Conservation (phyloP, 2,329 filamentous ascomycete genomes). For the Verruconis gallopava region DNA sequence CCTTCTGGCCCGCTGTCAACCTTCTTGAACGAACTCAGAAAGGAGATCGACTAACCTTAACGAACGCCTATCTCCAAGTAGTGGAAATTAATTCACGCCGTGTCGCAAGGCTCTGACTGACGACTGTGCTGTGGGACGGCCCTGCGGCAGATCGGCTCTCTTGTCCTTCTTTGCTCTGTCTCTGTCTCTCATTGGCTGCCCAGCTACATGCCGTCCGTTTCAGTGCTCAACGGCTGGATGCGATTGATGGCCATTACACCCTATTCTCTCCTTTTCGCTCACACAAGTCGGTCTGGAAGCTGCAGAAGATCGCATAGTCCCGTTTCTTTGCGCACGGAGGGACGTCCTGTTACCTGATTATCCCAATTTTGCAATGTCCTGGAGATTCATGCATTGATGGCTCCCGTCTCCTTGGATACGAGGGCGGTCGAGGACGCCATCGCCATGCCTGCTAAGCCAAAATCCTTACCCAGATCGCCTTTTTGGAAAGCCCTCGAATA, state of each 20-base stretch:
- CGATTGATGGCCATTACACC: background rate
- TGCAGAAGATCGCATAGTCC: background rate
- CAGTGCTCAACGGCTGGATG: background rate
- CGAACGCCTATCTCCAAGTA: too few relatives aligned
- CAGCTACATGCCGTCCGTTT: background rate
- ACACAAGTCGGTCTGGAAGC: background rate
- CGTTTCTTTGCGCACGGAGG: too few relatives aligned
- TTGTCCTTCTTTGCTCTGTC: background rate
- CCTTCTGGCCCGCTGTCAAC: too few relatives aligned
- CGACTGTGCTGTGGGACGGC: background rate
- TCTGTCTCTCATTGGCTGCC: background rate
- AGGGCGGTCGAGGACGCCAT: background rate
- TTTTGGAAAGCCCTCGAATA: background rate
- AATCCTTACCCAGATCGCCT: background rate
- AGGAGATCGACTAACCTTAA: too few relatives aligned
- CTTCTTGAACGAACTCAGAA: too few relatives aligned
- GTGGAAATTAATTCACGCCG: too few relatives aligned
- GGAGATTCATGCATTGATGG: background rate
- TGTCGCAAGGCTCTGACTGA: background rate
- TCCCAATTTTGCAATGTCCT: background rate
- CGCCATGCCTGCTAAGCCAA: background rate
- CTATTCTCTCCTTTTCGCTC: background rate
- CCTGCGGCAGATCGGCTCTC: background rate
- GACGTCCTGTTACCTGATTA: too few relatives aligned
- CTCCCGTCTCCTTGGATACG: background rate